phyloP scores from a whole-genome alignment of 257 asterid species.

The Ehretia macrophylla region DNA sequence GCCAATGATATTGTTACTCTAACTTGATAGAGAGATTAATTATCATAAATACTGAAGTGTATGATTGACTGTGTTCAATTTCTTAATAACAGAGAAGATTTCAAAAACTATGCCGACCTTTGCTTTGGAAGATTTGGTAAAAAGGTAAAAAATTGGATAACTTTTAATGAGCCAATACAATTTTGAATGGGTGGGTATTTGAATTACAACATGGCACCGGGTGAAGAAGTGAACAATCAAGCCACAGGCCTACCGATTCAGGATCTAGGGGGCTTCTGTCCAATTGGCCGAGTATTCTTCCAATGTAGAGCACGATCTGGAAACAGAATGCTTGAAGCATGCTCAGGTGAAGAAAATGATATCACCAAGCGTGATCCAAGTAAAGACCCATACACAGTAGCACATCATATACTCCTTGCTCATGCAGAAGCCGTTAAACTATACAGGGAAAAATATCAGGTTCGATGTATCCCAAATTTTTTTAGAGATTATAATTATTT shows the following conservation, averaged over 20 bases:
- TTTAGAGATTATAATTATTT: no score
- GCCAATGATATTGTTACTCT: no score
- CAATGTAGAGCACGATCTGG: no score
- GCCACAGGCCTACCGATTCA: no score
- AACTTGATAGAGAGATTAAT: no score
- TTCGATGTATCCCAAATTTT: not conserved
- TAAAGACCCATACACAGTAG: not conserved
- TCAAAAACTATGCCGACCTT: not conserved
- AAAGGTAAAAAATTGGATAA: constrained; percentile 9
- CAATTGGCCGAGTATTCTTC: no score
- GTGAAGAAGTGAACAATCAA: no score
- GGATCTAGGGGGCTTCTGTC: no score
- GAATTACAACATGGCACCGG: no score
- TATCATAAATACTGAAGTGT: no score
- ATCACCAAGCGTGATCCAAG: not conserved
- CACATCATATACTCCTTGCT: constrained; percentile 13
- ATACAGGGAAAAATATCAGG: constrained; percentile 8
- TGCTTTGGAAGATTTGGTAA: constrained; percentile 15
- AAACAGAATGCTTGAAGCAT: no score
- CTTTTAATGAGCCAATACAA: constrained; percentile 11
- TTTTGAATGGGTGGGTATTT: constrained; percentile 1
- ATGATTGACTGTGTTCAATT: no score
- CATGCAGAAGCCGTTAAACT: constrained; percentile 5
- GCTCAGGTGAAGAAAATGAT: not conserved
- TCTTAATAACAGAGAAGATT: constrained; percentile 7